Evolutionary conservation across 1,284 basidiomycete genomes (phyloP).

Genomic region (Phellopilus nigrolimitatus): DNA sequence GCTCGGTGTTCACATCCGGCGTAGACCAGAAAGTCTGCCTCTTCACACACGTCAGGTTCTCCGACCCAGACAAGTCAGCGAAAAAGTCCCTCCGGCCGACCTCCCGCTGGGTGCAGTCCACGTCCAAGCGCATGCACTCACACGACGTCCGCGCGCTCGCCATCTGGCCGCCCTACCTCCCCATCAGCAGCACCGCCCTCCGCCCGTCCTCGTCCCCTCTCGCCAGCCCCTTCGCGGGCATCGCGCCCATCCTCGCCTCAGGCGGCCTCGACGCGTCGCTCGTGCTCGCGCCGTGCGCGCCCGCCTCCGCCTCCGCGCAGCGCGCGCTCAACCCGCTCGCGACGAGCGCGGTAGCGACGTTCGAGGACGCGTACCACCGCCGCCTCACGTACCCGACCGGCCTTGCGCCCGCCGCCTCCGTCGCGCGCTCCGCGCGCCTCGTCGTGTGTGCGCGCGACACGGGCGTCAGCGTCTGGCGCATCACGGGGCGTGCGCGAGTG

Average conservation of each 20-base stretch:
- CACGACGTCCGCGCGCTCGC: slow-evolving; percentile 93
- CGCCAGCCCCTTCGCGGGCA: slow-evolving; percentile 47
- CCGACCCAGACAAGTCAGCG: slow-evolving; percentile 32
- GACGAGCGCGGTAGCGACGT: slow-evolving; percentile 65
- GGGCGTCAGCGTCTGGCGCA: slow-evolving; percentile 77
- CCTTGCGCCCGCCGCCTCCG: slow-evolving; percentile 47
- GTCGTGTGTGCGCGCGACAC: slow-evolving; percentile 73
- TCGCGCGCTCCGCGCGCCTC: slow-evolving; percentile 66
- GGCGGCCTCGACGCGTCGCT: slow-evolving; percentile 94
- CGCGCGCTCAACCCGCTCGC: slow-evolving; percentile 68
- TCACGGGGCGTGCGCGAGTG: slow-evolving; percentile 34
- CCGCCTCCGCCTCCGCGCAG: slow-evolving; percentile 44
- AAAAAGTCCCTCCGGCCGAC: slow-evolving; percentile 35
- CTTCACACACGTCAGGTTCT: slow-evolving; percentile 67
- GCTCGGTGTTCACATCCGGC: slow-evolving; percentile 85
- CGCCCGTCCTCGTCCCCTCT: slow-evolving; percentile 27
- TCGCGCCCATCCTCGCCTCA: slow-evolving; percentile 84
- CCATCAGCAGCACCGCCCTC: slow-evolving; percentile 37
- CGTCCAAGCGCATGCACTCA: slow-evolving; percentile 82
- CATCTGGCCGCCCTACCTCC: slow-evolving; percentile 83
- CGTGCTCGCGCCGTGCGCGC: slow-evolving; percentile 72
- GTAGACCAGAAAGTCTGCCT: slow-evolving; percentile 95
- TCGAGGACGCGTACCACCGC: slow-evolving; percentile 78
- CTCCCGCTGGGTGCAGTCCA: slow-evolving; percentile 76
- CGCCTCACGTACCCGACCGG: slow-evolving; percentile 63